Evolutionary conservation across 352 stramenopile species (phyloP).

Genomic region (Phytophthora parvispora): DNA sequence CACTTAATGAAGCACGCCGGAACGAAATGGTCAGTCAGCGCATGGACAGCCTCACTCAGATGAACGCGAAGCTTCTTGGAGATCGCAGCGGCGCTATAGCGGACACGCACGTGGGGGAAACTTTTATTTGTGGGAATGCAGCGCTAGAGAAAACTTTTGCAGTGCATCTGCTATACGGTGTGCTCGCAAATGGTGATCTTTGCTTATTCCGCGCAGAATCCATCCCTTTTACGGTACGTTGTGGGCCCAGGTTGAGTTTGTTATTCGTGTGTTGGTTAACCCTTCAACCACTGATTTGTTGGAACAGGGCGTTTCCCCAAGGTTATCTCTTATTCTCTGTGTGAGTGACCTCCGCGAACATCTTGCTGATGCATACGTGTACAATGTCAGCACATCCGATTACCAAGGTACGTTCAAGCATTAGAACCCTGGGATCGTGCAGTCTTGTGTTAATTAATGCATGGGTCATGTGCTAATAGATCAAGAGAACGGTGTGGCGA

Average conservation of each 20-base stretch:
- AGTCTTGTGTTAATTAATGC: background rate
- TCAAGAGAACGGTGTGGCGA: conserved; percentile 52
- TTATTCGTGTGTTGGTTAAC: background rate
- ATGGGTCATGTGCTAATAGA: conserved; percentile 41
- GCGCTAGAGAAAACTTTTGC: conserved; percentile 69
- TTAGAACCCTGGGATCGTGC: background rate
- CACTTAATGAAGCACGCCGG: conserved; percentile 60
- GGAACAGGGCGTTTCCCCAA: conserved; percentile 63
- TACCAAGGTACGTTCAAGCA: conserved; percentile 62
- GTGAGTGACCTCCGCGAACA: conserved; percentile 61
- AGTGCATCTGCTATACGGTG: conserved; percentile 69
- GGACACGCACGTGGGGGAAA: conserved; percentile 76
- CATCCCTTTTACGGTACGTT: conserved; percentile 75
- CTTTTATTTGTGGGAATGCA: conserved; percentile 70
- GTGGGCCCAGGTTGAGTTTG: background rate
- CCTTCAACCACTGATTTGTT: background rate
- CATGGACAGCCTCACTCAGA: conserved; percentile 66
- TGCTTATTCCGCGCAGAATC: conserved; percentile 78
- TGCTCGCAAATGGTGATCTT: conserved; percentile 80
- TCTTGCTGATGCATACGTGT: conserved; percentile 59
- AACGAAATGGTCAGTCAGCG: conserved; percentile 75
- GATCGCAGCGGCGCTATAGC: conserved; percentile 59
- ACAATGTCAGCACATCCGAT: conserved; percentile 67
- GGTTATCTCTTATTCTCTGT: conserved; percentile 62
- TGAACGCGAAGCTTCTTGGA: conserved; percentile 74